Evolutionary conservation across 1,284 basidiomycete species (phyloP).

Genomic region (Cerrena zonata): DNA sequence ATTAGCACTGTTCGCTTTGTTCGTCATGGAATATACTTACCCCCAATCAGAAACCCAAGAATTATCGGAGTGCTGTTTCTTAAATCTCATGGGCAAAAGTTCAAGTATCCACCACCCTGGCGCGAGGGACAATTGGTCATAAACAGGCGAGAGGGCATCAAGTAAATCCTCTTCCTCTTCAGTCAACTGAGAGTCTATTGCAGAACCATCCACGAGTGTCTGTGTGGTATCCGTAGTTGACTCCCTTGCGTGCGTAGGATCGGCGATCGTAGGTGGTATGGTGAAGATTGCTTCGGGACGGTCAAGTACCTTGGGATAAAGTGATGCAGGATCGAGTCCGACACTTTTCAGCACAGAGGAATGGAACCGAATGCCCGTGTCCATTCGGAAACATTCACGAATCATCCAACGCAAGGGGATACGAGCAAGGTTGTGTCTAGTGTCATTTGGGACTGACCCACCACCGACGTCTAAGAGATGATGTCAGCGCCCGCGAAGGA

Average conservation of each 20-base stretch:
- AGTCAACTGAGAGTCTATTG: constrained; percentile 10
- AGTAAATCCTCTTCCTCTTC: constrained; percentile 47
- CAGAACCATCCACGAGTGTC: constrained; percentile 15
- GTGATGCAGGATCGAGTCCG: constrained; percentile 37
- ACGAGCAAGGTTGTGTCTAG: constrained; percentile 39
- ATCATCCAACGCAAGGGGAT: constrained; percentile 56
- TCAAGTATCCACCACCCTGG: constrained; percentile 40
- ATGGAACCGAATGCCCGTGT: constrained; percentile 51
- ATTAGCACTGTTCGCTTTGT: neutral
- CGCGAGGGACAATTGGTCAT: constrained; percentile 40
- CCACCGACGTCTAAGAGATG: constrained; percentile 44
- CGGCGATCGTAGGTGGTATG: constrained; percentile 1
- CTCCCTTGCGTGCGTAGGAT: neutral
- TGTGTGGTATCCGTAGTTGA: neutral
- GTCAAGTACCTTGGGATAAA: constrained; percentile 35
- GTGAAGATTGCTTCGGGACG: constrained; percentile 30
- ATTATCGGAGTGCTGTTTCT: constrained; percentile 1
- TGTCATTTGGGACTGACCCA: constrained; percentile 39
- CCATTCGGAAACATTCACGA: constrained; percentile 45
- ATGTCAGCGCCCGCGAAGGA: no score
- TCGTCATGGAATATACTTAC: no score
- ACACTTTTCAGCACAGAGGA: constrained; percentile 36
- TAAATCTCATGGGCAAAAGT: constrained; percentile 6
- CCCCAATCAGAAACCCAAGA: constrained; percentile 1
- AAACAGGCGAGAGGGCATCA: constrained; percentile 36